Evolutionary conservation across 1,284 basidiomycete genomes (phyloP), one percentile per base, ranked within the genome.

Genomic region (Sanghuangporus sanghuang): DNA sequence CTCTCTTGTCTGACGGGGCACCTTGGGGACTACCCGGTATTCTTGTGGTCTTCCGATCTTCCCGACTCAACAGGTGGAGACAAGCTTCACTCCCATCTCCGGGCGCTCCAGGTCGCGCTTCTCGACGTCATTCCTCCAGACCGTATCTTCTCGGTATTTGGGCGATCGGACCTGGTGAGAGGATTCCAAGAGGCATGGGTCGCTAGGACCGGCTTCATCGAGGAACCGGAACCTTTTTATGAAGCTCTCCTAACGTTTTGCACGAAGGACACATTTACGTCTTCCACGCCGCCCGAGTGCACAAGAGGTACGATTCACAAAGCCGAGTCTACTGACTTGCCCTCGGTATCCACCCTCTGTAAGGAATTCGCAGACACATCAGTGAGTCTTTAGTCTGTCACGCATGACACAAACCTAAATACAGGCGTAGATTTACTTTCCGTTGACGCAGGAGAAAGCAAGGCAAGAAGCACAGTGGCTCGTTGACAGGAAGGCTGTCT

Each of bases 101-200:
- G 42, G 39, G 18, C 18, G 4, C 42, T 71, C n/a, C 64, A 80
- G 23, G 53, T 54, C 6, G 73, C 73, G 52, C 75, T 78, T 14
- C 67, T 81, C 32, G 68, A 64, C 38, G 76, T 76, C 61, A 74
- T 81, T 11, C 74, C 73, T 3, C 74, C 75, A 0, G 73, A 76
- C 62, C 80, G 78, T 57, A 79, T 81, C 48, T 82, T 79, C 70
- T 78, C 81, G 36, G 74, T 81, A 39, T 82, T 81, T 68, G 79
- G 78, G 40, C 70, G 74, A 64, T 74, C 73, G 0, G 65, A 68
- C 8, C 70, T 80, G 32, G 76, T 75, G 60, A 75, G 74, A 64
- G 64, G 73, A 2, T 80, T 82, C 63, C 68, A 74, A 16, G 70
- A 67, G 14, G 64, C 66, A 21, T 82, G 81, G 81, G 69, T 75